Base-by-base conservation (phyloP, 2,329 filamentous ascomycete species). In the Hawksworthiomyces lignivorus region DNA sequence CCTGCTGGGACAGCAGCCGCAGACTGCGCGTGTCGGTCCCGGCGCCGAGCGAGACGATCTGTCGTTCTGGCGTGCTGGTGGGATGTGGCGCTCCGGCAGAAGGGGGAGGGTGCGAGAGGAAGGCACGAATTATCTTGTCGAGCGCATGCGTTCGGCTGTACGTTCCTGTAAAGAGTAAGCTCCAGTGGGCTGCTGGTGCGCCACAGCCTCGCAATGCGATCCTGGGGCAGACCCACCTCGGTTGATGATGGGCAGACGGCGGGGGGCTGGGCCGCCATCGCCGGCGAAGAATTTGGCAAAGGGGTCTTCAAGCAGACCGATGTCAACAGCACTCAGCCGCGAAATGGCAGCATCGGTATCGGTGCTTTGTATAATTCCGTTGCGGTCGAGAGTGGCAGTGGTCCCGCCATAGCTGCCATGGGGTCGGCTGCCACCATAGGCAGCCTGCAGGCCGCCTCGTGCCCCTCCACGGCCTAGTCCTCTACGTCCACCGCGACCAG, bases 1-100 rank as follows among this genome's bases (percentile, higher is more conserved):
- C 58, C 15, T 26, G 9, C 20, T 31, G 41, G 8, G 75, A 62
- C 45, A 85, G 72, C 1, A 96, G 65, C 17, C 87, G 80, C 56
- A 96, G 88, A 46, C 81, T 83, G 14, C 92, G 77, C 7, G 92
- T 97, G 58, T 98, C 92, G 10, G 89, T 95, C 19, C 92, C 92
- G 14, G 92, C 90, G 22, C 92, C 92, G 1, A 98, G 74, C 0
- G 89, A 96, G 47, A 98, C 74, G 46, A 98, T 87, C 58, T 98
- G 92, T 48, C 77, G 78, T 33, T 63, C 54, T 40, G 24, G 21
- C 11, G 32, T 8, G 6, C 30, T 45, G 19, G 17, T 47, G 21
- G n/a, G 52, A n/a, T n/a, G n/a, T 2, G 50, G 49, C 4, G 52
- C 47, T 18, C 57, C 53, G 28, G 55, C 15, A 7, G 24, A n/a